Evolutionary conservation across 2,329 filamentous ascomycete genomes (phyloP).

Genomic region (Colletotrichum sp.): DNA sequence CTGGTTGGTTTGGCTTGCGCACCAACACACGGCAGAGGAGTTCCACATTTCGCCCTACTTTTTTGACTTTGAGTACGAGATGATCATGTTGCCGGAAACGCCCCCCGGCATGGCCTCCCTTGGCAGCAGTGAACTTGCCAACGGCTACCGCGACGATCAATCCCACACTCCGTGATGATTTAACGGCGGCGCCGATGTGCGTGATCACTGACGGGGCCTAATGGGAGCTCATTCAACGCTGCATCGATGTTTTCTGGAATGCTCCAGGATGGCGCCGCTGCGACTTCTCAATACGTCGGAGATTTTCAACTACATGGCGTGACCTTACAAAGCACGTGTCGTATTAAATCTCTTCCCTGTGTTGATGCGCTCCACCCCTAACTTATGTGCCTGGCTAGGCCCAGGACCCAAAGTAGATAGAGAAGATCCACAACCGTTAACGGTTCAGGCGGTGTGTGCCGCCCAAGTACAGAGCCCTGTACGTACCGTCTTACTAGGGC

Average conservation of each 20-base stretch:
- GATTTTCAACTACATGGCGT: neutral
- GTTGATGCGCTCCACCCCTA: neutral
- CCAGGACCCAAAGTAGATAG: neutral
- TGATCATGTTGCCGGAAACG: neutral
- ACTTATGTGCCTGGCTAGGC: neutral
- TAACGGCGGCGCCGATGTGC: neutral
- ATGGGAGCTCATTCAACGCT: accelerated
- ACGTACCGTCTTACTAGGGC: neutral
- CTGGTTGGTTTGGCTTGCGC: neutral
- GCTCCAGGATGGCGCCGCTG: neutral
- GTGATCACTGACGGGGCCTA: neutral
- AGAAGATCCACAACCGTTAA: neutral
- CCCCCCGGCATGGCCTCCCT: neutral
- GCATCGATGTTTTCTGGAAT: neutral
- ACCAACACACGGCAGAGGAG: neutral
- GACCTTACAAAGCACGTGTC: neutral
- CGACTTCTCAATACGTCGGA: neutral
- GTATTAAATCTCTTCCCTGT: neutral
- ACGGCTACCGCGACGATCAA: neutral
- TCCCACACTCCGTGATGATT: neutral
- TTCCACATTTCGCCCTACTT: neutral
- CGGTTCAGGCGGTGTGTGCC: neutral
- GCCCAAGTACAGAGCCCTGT: neutral
- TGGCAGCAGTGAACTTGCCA: neutral
- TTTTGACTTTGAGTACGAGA: neutral